phyloP scores from a whole-genome alignment of 1,284 basidiomycete species.

The Malassezia equina region DNA sequence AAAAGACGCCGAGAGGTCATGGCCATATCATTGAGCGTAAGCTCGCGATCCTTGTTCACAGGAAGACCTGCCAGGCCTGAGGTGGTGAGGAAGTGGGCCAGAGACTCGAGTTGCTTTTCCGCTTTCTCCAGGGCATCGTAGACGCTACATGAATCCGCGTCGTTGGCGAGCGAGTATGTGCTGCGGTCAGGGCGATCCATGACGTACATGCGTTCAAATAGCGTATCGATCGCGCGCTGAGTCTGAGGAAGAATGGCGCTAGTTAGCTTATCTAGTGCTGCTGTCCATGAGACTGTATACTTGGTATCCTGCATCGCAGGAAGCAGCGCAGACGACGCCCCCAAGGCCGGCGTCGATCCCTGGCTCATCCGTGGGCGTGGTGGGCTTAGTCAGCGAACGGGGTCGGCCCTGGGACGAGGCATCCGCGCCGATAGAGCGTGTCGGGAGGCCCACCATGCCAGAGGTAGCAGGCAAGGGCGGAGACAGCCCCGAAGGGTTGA shows the following conservation, averaged over 20 bases:
- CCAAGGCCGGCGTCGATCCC: background rate
- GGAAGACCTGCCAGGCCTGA: conserved; percentile 9
- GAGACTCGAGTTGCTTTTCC: background rate
- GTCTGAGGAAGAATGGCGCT: background rate
- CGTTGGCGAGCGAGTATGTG: background rate
- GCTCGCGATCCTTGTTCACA: background rate
- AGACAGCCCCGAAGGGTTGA: background rate
- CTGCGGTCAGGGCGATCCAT: background rate
- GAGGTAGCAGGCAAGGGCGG: background rate
- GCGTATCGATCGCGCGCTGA: background rate
- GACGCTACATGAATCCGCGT: background rate
- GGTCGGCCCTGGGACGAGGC: too few species aligned
- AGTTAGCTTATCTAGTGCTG: background rate
- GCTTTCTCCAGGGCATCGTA: background rate
- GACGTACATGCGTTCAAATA: conserved; percentile 10
- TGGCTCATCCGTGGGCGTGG: background rate
- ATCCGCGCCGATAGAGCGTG: background rate
- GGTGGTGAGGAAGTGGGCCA: background rate
- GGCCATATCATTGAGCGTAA: background rate
- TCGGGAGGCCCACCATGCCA: background rate
- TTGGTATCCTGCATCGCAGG: background rate
- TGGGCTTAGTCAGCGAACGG: conserved; percentile 3
- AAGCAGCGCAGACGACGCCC: background rate
- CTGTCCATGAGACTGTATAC: background rate
- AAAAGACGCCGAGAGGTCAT: background rate